Base-by-base conservation (phyloP, 2,329 filamentous ascomycete species). In the Sphaceloma murrayae region DNA sequence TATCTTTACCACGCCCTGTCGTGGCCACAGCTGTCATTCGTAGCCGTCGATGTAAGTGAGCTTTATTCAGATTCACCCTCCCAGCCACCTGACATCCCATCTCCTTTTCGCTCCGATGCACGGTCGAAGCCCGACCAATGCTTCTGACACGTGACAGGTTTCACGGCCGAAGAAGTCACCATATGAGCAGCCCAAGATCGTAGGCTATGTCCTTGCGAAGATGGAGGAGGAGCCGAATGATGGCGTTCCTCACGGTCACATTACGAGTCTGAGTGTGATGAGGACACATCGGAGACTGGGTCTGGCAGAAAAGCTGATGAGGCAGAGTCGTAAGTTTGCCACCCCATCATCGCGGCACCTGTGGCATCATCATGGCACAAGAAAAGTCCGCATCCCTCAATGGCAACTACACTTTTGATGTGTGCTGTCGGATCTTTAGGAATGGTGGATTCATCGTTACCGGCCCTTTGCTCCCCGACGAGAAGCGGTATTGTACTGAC, bases 1-100 rank as follows among this genome's bases (percentile, higher is more conserved):
- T 98, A 98, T 72, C 80, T 98, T 59, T 98, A 98, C 76, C 91
- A 98, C 67, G 88, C 89, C 11, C 79, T 96, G 54, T 94, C 87
- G 56, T 98, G 91, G 91, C 91, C 91, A 34, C 89, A 96, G 68
- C 78, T 98, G 53, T 89, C 82, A 66, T 96, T 88, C 66, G 89
- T 98, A 46, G 91, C 91, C 55, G 87, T 98, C 56, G 89, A 96
- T 64, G 68, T 71, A 53, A 58, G 66, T 62, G 24, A 27, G 7
- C 11, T 6, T 11, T 19, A 5, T 34, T 13, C 13, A 31, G 29
- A 24, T 45, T 38, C 16, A 45, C 19, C 3, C 2, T 2, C 1
- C 11, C 5, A 10, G 9, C 32, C 22, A 14, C 11, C 17, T 9
- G 8, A 5, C 16, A 8, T 31, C 6, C 11, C 33, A 11, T 11